Evolutionary conservation across 306 rosid species (phyloP).

Genomic region (Vicia villosa): DNA sequence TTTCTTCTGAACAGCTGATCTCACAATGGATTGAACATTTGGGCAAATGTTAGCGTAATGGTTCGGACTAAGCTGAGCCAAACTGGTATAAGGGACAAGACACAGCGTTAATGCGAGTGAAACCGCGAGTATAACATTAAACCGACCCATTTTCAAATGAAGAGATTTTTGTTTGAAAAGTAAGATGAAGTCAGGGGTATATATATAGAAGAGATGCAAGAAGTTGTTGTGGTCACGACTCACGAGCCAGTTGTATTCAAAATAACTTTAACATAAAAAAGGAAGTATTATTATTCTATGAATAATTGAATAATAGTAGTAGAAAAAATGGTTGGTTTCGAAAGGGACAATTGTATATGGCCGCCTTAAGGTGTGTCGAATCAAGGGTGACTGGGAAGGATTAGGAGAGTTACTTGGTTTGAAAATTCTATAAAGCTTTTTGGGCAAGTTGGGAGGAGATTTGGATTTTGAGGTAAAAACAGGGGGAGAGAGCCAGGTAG

Average conservation of each 20-base stretch:
- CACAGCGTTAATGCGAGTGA: constrained; percentile 47
- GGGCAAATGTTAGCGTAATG: constrained; percentile 80
- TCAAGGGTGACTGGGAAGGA: not conserved
- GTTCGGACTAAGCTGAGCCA: constrained; percentile 63
- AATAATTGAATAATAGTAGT: constrained; percentile 16
- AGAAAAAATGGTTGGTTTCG: constrained; percentile 20
- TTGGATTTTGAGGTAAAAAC: not conserved
- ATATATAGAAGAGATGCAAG: not conserved
- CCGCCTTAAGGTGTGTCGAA: constrained; percentile 35
- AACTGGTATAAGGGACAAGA: constrained; percentile 38
- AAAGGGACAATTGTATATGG: constrained; percentile 41
- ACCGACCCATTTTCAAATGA: constrained; percentile 49
- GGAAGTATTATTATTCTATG: constrained; percentile 16
- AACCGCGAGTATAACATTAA: constrained; percentile 35
- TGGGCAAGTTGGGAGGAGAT: constrained; percentile 6
- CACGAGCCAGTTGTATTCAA: constrained; percentile 43
- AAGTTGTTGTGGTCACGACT: constrained; percentile 30
- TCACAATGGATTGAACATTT: constrained; percentile 66
- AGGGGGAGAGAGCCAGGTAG: not conserved
- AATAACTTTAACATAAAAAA: constrained; percentile 30
- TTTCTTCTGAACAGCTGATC: constrained; percentile 53
- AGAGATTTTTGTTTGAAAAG: constrained; percentile 23
- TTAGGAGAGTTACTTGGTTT: not conserved
- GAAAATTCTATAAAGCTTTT: constrained; percentile 27
- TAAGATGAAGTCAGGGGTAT: constrained; percentile 27